Evolutionary conservation across 805 yeast genomes (phyloP), one percentile per base, ranked within the genome.

Genomic region (Yarrowia porcina): DNA sequence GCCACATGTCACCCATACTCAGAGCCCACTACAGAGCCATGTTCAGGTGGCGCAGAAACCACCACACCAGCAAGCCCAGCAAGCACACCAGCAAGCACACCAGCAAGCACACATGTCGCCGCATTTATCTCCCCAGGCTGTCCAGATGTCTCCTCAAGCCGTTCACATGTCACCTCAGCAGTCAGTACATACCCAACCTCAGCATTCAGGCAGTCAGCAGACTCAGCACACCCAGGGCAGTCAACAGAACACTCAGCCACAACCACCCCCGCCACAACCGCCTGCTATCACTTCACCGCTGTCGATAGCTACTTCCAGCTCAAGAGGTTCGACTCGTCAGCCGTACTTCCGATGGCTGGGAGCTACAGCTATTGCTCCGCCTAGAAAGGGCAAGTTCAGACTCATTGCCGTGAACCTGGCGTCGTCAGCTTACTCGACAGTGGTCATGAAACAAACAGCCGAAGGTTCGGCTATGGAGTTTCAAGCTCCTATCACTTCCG

Each of bases 291-390:
- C 59, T 0, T 52, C 59, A 4, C 59, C 59, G 2, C 33, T 52
- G 33, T 52, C 59, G 4, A 10, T 52, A 6, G 33, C 59, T 12
- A 52, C 59, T 1, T 35, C 59, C 2, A 23, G 44, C 15, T 38
- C 49, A 4, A 17, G 18, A 4, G 50, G 32, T 0, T 60, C 66
- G 8, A 66, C 68, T 5, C 56, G 69, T 4, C 72, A 70, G 61
- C 72, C 72, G 11, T 70, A 68, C 54, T 70, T 70, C 47, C 50
- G 72, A 21, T 70, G 71, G 72, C 69, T 70, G 4, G 72, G 72
- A 5, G 70, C 72, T 1, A 70, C 72, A 0, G 69, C 72, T 8
- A 69, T 70, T 21, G 72, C 72, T 6, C 72, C 72, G 4, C 72
- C 72, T 2, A 63, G 62, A 17, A 54, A 63, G 42, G 72, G 72